Conservation (phyloP, 2,329 filamentous ascomycete species). For the Pyrenochaeta sp. region DNA sequence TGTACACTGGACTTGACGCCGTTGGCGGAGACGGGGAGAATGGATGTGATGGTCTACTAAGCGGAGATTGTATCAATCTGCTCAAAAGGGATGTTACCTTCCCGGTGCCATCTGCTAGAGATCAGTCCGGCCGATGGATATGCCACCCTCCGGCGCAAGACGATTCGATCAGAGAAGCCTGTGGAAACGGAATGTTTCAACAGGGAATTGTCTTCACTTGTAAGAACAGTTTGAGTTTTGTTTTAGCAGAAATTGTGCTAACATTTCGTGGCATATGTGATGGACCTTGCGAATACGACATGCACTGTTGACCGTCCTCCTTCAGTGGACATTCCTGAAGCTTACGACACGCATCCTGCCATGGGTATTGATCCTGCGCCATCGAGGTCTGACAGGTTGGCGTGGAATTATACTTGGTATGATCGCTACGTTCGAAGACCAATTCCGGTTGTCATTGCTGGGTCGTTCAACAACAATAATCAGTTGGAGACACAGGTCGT, state of each 20-base stretch:
- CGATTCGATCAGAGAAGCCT: neutral
- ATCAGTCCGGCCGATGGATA: neutral
- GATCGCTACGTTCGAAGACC: slow-evolving; percentile 3
- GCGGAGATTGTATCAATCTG: neutral
- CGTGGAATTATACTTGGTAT: slow-evolving; percentile 1
- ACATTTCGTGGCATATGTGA: neutral
- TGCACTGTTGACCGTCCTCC: neutral
- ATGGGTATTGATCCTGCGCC: neutral
- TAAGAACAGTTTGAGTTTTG: too few species aligned
- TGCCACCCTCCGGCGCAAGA: neutral
- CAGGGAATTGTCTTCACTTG: too few species aligned
- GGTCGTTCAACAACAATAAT: neutral
- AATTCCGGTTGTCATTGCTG: slow-evolving; percentile 2
- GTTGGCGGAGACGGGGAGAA: neutral
- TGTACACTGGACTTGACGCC: neutral
- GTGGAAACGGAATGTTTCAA: neutral
- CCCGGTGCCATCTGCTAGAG: neutral
- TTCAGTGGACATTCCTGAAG: neutral
- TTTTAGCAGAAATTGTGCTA: too few species aligned
- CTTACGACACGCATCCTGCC: neutral
- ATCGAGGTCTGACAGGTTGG: neutral
- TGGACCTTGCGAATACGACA: neutral
- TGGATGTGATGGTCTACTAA: neutral
- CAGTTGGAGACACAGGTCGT: neutral
- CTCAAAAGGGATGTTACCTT: neutral